phyloP scores from a whole-genome alignment of 2,329 filamentous ascomycete species.

The Talaromyces sp. region DNA sequence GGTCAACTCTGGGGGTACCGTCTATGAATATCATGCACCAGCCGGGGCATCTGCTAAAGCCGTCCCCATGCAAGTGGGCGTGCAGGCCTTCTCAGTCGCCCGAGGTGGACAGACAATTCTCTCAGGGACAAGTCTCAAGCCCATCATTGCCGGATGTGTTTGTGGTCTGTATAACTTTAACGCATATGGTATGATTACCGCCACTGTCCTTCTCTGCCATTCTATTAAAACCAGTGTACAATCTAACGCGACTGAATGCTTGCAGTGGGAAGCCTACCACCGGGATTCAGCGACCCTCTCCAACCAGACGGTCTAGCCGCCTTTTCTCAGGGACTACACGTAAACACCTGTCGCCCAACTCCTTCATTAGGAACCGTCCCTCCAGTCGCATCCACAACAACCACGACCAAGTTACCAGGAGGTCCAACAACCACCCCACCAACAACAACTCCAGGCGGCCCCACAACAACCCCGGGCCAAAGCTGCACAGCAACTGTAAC shows the following conservation, averaged over 20 bases:
- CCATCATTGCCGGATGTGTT: constrained; percentile 22
- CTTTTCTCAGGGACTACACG: constrained; percentile 25
- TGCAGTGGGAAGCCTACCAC: constrained; percentile 29
- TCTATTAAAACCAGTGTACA: too few species aligned
- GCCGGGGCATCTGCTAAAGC: constrained; percentile 47
- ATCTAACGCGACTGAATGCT: background rate
- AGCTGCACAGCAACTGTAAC: constrained; percentile 5
- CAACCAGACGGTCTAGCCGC: constrained; percentile 23
- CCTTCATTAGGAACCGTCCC: constrained; percentile 26
- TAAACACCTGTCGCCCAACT: constrained; percentile 22
- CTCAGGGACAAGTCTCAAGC: constrained; percentile 22
- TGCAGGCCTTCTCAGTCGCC: constrained; percentile 49
- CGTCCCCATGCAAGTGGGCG: constrained; percentile 47
- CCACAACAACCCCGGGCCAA: constrained; percentile 5
- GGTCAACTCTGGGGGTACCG: constrained; percentile 28
- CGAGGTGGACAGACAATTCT: constrained; percentile 40
- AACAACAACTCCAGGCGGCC: background rate
- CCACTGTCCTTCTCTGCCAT: background rate
- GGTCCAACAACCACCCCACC: background rate
- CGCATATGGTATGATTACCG: constrained; percentile 37
- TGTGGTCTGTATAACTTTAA: constrained; percentile 44
- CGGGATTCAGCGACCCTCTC: constrained; percentile 20
- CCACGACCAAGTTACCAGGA: constrained; percentile 1
- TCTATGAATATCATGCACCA: constrained; percentile 34
- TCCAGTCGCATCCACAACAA: constrained; percentile 9